Evolutionary conservation across 2,329 filamentous ascomycete genomes (phyloP).

Genomic region (Beauveria caledonica): DNA sequence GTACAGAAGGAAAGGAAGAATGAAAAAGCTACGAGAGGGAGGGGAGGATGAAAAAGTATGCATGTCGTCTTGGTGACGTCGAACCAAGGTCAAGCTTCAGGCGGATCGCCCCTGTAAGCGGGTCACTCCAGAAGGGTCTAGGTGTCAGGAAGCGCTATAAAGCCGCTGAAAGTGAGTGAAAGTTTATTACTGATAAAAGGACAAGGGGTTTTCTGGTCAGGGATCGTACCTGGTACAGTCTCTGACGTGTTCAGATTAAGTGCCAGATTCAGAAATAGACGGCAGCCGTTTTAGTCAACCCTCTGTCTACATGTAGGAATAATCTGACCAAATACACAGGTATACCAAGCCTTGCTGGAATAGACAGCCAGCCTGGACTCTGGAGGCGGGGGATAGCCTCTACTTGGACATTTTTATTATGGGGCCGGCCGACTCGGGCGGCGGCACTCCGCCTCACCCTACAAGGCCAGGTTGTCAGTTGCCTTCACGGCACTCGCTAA

Average conservation of each 20-base stretch:
- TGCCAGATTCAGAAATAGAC: too few relatives aligned
- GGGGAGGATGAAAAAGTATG: neutral
- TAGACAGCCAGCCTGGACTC: too few relatives aligned
- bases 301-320: too few relatives aligned
- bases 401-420: constrained; percentile 26
- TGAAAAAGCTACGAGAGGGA: neutral
- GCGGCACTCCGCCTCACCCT: neutral
- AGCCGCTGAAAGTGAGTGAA: neutral
- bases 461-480: neutral
- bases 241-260: too few relatives aligned
- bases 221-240: too few relatives aligned
- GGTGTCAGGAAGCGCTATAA: too few relatives aligned
- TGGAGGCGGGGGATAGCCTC: constrained; percentile 20
- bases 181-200: too few relatives aligned
- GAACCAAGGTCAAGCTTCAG: neutral
- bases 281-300: too few relatives aligned
- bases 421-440: constrained; percentile 15
- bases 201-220: too few relatives aligned
- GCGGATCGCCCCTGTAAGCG: neutral
- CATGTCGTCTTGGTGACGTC: constrained; percentile 5
- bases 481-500: neutral
- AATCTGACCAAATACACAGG: too few relatives aligned
- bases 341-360: too few relatives aligned
- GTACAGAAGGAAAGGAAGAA: neutral
- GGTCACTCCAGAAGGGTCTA: neutral